These are phyloP conservation scores for Waltergamsia citrina DNA, from an alignment of 2,329 filamentous ascomycete genomes.

Conservation along the genomic window DNA sequence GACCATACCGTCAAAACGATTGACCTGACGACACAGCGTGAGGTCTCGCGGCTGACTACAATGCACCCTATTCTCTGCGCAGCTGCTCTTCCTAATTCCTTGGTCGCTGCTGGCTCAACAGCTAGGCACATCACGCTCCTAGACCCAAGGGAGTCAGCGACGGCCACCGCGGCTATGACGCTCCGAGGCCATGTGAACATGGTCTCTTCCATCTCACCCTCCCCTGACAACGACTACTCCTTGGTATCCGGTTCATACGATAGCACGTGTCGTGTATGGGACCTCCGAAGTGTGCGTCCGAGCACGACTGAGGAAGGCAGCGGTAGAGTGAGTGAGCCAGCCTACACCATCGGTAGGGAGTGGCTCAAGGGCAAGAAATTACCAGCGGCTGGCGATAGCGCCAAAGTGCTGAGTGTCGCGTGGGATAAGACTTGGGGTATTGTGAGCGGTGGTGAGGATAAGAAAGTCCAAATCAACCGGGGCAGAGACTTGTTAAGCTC, in stretches of 20 bases:
- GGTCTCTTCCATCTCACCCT: constrained; percentile 39
- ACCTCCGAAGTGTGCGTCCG: constrained; percentile 63
- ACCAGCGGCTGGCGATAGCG: constrained; percentile 65
- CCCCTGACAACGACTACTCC: constrained; percentile 63
- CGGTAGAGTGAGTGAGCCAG: constrained; percentile 58
- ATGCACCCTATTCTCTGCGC: constrained; percentile 77
- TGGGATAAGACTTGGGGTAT: constrained; percentile 87
- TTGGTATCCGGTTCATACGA: constrained; percentile 87
- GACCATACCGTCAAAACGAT: constrained; percentile 89
- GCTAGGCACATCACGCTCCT: constrained; percentile 87
- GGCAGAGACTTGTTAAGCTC: constrained; percentile 41
- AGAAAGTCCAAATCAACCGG: constrained; percentile 84
- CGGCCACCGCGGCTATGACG: constrained; percentile 77
- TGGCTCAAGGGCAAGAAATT: constrained; percentile 56
- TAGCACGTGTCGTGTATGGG: constrained; percentile 89
- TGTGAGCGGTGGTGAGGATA: constrained; percentile 87
- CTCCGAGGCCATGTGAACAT: constrained; percentile 80
- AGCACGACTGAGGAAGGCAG: constrained; percentile 49
- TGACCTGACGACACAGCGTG: constrained; percentile 71
- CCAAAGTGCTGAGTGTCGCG: constrained; percentile 80
- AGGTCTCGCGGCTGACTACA: constrained; percentile 76
- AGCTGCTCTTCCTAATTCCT: constrained; percentile 56
- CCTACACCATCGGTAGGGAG: constrained; percentile 70
- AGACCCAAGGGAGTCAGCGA: constrained; percentile 73
- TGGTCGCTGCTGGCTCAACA: constrained; percentile 66